These are phyloP conservation scores for Lineolata rhizophorae DNA, from an alignment of 495 filamentous ascomycete genomes.

Conservation along the genomic window DNA sequence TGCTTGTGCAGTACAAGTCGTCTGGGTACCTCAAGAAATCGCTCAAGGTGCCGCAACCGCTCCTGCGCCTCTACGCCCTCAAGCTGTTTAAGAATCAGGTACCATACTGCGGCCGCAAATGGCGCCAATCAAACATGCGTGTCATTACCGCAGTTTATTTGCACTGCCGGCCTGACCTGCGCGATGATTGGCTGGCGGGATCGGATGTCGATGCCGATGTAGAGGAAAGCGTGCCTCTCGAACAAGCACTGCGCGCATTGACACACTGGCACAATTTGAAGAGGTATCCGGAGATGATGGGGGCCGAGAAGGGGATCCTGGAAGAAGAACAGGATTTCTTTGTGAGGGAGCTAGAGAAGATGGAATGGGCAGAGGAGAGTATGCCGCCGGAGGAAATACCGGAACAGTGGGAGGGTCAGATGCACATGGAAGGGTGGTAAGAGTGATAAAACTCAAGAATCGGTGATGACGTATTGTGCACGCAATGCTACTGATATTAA, in stretches of 20 bases:
- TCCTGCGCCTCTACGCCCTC: constrained; percentile 79
- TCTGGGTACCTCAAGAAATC: constrained; percentile 72
- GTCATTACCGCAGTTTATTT: constrained; percentile 94
- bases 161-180: constrained; percentile 73
- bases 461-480: too few species aligned
- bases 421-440: too few species aligned
- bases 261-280: constrained; percentile 87
- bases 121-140: constrained; percentile 94
- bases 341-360: constrained; percentile 64
- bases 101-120: constrained; percentile 92
- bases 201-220: constrained; percentile 80
- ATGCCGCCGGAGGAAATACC: too few species aligned
- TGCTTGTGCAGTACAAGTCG: constrained; percentile 87
- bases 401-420: too few species aligned
- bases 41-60: constrained; percentile 71
- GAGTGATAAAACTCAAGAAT: too few species aligned
- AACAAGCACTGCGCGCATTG: constrained; percentile 67
- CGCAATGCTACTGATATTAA: too few species aligned
- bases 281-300: constrained; percentile 62
- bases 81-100: constrained; percentile 98
- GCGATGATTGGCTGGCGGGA: constrained; percentile 89
- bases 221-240: constrained; percentile 73
- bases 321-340: constrained; percentile 83
- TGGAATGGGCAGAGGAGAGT: too few species aligned
- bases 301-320: constrained; percentile 34